These are phyloP conservation scores for Umbelopsis sp. DNA, from an alignment of 371 early-diverging fungal species.

Conservation along the genomic window DNA sequence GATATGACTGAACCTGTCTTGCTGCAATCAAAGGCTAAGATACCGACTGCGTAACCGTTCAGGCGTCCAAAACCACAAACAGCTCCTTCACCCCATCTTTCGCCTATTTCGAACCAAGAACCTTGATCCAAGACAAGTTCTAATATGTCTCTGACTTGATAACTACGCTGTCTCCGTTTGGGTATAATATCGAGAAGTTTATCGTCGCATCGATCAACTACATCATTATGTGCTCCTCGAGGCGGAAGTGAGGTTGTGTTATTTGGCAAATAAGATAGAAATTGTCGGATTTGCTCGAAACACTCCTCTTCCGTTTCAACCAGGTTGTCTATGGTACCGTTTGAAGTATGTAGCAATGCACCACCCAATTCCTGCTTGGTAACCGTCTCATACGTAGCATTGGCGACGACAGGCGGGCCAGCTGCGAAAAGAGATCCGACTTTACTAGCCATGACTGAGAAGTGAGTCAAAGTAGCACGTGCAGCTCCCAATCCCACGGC, in stretches of 20 bases:
- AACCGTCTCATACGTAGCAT: conserved; percentile 46
- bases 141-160: conserved; percentile 44
- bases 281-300: conserved; percentile 41
- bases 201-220: conserved; percentile 36
- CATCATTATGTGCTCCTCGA: conserved; percentile 24
- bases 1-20: conserved; percentile 43
- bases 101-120: conserved; percentile 52
- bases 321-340: conserved; percentile 49
- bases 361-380: conserved; percentile 46
- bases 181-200: conserved; percentile 42
- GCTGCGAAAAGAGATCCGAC: conserved; percentile 49
- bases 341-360: conserved; percentile 38
- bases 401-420: conserved; percentile 48
- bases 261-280: conserved; percentile 43
- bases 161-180: conserved; percentile 42
- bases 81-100: conserved; percentile 51
- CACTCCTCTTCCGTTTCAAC: conserved; percentile 43
- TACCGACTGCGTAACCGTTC: conserved; percentile 45
- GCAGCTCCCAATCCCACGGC: conserved; percentile 51
- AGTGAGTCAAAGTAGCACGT: conserved; percentile 47
- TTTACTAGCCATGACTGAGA: conserved; percentile 38
- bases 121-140: conserved; percentile 35
- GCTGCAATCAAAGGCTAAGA: conserved; percentile 45
- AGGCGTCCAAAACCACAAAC: conserved; percentile 45
- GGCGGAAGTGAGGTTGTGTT: conserved; percentile 36